A percentile compares a stretch with the other conserved stretches of the same genome.
Conservation (phyloP, 768 basidiomycete genomes). For the Panaeolus papilionaceus region DNA sequence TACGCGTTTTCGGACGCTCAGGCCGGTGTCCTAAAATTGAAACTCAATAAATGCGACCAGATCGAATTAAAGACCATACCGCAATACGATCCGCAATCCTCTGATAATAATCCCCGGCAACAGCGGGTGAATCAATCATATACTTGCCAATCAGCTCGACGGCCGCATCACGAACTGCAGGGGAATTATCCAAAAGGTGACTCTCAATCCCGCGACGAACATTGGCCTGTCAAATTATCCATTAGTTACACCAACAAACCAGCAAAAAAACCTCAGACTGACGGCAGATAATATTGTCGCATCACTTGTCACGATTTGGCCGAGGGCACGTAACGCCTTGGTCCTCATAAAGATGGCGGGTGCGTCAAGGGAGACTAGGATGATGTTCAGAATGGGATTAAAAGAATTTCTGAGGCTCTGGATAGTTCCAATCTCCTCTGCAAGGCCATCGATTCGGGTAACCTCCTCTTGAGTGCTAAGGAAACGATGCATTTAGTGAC, state of each 20-base stretch:
- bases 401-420: conserved; percentile 83
- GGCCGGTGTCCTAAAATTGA: conserved; percentile 80
- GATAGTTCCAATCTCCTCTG: conserved; percentile 78
- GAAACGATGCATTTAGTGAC: conserved; percentile 3
- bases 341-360: conserved; percentile 92
- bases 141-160: conserved; percentile 99
- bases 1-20: conserved; percentile 93
- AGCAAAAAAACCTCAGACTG: conserved; percentile 32
- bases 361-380: conserved; percentile 82
- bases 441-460: conserved; percentile 66
- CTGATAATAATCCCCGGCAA: conserved; percentile 89
- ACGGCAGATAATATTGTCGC: conserved; percentile 81
- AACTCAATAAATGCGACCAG: conserved; percentile 11
- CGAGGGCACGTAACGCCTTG: conserved; percentile 89
- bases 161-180: conserved; percentile 95
- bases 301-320: conserved; percentile 90
- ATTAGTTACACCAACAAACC: conserved; percentile 9
- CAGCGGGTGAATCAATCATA: conserved; percentile 85
- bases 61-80: conserved; percentile 48
- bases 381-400: conserved; percentile 80
- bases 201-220: conserved; percentile 89
- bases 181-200: conserved; percentile 89
- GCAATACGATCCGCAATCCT: conserved; percentile 91
- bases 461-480: conserved; percentile 75
- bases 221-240: conserved; percentile 52